Conservation (phyloP, 176 grass and related monocot genomes). For the Echinochloa phyllopogon region DNA sequence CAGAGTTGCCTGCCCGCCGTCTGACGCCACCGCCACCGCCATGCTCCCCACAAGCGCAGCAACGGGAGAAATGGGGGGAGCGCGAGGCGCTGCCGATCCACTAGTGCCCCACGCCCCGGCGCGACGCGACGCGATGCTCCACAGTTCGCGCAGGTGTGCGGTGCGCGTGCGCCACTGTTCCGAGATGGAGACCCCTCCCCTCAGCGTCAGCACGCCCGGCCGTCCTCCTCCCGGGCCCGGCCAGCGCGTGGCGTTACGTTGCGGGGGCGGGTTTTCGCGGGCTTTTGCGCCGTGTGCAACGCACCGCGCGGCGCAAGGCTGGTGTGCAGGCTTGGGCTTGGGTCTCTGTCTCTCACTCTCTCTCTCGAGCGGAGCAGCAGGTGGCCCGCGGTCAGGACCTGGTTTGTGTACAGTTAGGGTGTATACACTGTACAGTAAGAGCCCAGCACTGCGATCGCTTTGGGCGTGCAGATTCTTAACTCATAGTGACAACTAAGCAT, state of each 20-base stretch:
- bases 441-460: not conserved
- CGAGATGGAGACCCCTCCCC: not conserved
- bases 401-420: no score
- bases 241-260: not conserved
- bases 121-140: not conserved
- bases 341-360: not conserved
- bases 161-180: not conserved
- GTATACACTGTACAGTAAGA: no score
- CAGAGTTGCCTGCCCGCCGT: not conserved
- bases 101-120: no score
- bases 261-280: not conserved
- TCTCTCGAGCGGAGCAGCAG: constrained; percentile 1
- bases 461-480: not conserved
- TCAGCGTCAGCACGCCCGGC: no score
- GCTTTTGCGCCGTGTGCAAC: constrained; percentile 23
- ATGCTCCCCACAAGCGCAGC: constrained; percentile 33
- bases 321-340: not conserved
- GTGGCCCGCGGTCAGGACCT: not conserved
- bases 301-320: constrained; percentile 12
- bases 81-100: not conserved
- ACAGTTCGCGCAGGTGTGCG: not conserved
- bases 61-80: not conserved
- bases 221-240: no score
- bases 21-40: constrained; percentile 7
- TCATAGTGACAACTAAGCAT: not conserved